Evolutionary conservation across 2,329 filamentous ascomycete genomes (phyloP).

Genomic region (Beauveria bassiana): DNA sequence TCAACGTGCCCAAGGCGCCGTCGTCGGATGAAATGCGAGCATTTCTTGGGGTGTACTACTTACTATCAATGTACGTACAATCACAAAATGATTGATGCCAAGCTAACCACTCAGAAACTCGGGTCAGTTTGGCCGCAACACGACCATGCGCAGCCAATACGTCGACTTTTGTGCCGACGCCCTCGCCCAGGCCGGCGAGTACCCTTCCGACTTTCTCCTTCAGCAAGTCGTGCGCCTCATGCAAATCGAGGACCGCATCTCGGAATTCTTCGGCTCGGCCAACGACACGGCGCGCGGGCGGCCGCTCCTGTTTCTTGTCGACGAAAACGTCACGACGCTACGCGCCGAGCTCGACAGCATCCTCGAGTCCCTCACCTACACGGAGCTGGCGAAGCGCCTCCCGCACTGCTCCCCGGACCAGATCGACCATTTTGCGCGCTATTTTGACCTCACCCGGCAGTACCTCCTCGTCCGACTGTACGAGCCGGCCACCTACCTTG

Average conservation of each 20-base stretch:
- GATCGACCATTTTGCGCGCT: constrained; percentile 15
- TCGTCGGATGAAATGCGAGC: constrained; percentile 31
- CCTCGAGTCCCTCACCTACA: constrained; percentile 22
- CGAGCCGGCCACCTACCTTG: constrained; percentile 29
- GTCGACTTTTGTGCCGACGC: constrained; percentile 26
- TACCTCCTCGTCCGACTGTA: constrained; percentile 31
- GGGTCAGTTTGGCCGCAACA: constrained; percentile 28
- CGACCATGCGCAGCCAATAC: constrained; percentile 25
- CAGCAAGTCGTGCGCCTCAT: constrained; percentile 28
- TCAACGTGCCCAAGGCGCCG: constrained; percentile 17
- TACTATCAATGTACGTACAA: constrained; percentile 29
- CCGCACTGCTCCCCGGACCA: constrained; percentile 10
- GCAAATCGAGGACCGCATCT: constrained; percentile 27
- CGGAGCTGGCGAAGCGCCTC: constrained; percentile 14
- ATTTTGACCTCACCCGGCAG: constrained; percentile 26
- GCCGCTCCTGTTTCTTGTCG: constrained; percentile 26
- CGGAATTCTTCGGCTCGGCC: constrained; percentile 24
- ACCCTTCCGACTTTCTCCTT: constrained; percentile 24
- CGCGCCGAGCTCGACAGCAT: constrained; percentile 26
- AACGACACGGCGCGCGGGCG: constrained; percentile 20
- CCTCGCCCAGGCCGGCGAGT: constrained; percentile 20
- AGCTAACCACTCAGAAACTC: constrained; percentile 23
- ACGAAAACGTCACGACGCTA: constrained; percentile 24
- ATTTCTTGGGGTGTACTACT: constrained; percentile 31
- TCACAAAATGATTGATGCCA: neutral